Conservation (phyloP, 208 protist species). For the Herpetomonas tarakana region DNA sequence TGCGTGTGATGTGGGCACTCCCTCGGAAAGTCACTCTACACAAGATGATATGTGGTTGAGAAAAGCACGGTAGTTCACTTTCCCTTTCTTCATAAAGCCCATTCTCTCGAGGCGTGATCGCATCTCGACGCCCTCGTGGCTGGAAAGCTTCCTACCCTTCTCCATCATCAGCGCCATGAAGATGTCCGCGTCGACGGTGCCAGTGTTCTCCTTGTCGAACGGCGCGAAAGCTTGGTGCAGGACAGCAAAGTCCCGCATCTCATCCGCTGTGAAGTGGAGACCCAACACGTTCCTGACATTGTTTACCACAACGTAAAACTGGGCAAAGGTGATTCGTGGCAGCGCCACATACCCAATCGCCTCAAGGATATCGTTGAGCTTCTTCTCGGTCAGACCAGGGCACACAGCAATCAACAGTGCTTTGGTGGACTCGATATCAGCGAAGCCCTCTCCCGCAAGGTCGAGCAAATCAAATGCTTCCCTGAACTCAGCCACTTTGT, state of each 20-base stretch:
- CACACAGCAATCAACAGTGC: conserved; percentile 23
- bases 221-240: conserved; percentile 32
- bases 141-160: conserved; percentile 36
- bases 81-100: conserved; percentile 35
- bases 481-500: conserved; percentile 58
- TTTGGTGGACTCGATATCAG: conserved; percentile 32
- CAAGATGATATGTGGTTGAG: conserved; percentile 13
- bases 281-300: conserved; percentile 1
- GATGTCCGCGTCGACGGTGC: conserved; percentile 41
- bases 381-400: conserved; percentile 19
- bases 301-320: conserved; percentile 47
- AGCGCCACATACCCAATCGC: conserved; percentile 27
- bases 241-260: conserved; percentile 12
- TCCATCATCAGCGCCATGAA: conserved; percentile 54
- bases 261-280: conserved; percentile 5
- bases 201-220: conserved; percentile 45
- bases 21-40: too few species aligned
- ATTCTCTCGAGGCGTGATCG: conserved; percentile 29
- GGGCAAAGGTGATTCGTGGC: conserved; percentile 47
- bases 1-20: too few species aligned
- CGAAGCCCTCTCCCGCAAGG: conserved; percentile 32
- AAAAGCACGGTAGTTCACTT: conserved; percentile 26
- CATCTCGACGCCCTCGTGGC: conserved; percentile 36
- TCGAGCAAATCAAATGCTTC: conserved; percentile 58
- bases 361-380: conserved; percentile 29